Percentiles rank a stretch among this genome's conserved stretches.
phyloP scores from a whole-genome alignment of 2,329 filamentous ascomycete genomes.

The Fusarium bulbicola region DNA sequence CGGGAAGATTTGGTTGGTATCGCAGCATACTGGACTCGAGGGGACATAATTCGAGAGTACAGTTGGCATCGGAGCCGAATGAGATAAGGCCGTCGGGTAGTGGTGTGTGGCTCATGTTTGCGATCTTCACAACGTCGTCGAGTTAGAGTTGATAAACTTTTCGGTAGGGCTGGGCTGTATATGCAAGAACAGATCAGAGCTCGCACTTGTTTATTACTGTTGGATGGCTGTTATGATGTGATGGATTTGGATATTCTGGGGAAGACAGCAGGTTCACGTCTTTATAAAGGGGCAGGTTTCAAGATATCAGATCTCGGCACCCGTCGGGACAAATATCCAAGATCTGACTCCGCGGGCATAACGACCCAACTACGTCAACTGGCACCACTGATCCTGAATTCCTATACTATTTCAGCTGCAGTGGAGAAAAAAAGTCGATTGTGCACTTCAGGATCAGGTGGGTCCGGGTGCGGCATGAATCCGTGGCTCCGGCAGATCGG shows the following conservation, averaged over 20 bases:
- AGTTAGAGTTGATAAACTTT: neutral
- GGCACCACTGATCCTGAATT: neutral
- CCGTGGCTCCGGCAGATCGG: slow-evolving; percentile 6
- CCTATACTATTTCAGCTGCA: neutral
- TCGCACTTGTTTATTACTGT: neutral
- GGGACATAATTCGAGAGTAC: slow-evolving; percentile 38
- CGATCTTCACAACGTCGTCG: neutral
- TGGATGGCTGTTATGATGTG: neutral
- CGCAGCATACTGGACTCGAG: slow-evolving; percentile 38
- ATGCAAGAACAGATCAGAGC: neutral
- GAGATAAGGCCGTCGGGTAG: slow-evolving; percentile 37
- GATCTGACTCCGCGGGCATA: slow-evolving; percentile 1
- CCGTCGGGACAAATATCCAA: neutral
- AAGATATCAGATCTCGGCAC: neutral
- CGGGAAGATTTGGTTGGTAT: slow-evolving; percentile 34
- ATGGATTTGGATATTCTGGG: neutral
- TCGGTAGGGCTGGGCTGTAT: neutral
- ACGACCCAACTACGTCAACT: slow-evolving; percentile 9
- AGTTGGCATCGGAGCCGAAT: slow-evolving; percentile 38
- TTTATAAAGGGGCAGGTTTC: slow-evolving; percentile 2
- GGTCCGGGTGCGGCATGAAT: neutral
- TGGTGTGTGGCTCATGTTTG: slow-evolving; percentile 9
- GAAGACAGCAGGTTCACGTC: neutral
- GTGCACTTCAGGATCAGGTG: neutral
- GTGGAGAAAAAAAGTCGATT: slow-evolving; percentile 4